Base-by-base conservation (phyloP, 352 stramenopile genomes). In the Phytophthora multivora region DNA sequence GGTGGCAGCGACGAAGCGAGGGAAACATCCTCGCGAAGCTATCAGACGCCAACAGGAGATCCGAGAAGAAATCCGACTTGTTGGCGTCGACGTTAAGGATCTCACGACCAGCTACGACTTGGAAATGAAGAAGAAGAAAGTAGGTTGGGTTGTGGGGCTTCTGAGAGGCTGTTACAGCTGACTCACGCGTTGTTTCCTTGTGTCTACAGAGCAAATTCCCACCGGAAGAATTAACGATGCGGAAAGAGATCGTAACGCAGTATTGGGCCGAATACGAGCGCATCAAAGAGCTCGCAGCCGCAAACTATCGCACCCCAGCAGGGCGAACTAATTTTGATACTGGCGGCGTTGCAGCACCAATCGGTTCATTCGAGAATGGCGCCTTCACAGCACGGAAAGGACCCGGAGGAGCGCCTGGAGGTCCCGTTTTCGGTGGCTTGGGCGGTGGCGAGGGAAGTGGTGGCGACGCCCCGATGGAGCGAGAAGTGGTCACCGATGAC, bases 41-140 rank as follows among this genome's bases (percentile, higher is more conserved):
- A 93, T 95, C 35, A 71, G 80, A 47, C 69, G 84, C 13, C 84
- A 95, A 55, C 84, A 92, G 52, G 82, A 90, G 56, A 88, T 94
- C 49, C 72, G 83, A 55, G 83, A 95, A 53, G 85, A 95, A 43
- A 86, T 93, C 45, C 85, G 82, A 1, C 66, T 91, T 10, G 76
- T 90, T 5, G 71, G 75, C 5, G 71, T 90, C 36, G 87, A 95
- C 42, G 88, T 94, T 49, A 77, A 76, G 40, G 85, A 93, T 58
- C 79, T 93, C 45, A 83, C 77, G 49, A 66, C 67, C 4, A 90
- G 77, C 31, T 89, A 88, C 56, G 83, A 93, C 45, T 70, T 79
- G 18, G 84, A 93, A 56, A 63, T 73, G 42, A 91, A 91, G 61
- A 93, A 95, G 78, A 93, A 90, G 51, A 93, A 91, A 73, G 86